phyloP scores from a whole-genome alignment of 495 filamentous ascomycete genomes.

The Lentithecium fluviatile region DNA sequence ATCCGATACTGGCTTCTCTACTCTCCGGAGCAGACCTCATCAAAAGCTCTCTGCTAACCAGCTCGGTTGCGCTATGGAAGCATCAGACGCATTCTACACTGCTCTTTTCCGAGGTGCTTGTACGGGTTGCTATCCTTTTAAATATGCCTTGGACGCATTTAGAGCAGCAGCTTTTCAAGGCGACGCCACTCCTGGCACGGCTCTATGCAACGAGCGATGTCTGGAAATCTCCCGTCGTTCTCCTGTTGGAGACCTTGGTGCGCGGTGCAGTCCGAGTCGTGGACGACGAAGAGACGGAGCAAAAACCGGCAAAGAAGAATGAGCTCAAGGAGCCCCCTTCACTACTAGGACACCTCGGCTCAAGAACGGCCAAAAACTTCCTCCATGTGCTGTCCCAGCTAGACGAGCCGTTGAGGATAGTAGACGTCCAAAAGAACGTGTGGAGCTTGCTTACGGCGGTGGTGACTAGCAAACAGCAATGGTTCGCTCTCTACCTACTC shows the following conservation, averaged over 20 bases:
- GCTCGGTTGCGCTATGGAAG: constrained; percentile 56
- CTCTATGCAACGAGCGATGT: constrained; percentile 70
- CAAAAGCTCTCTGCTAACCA: constrained; percentile 62
- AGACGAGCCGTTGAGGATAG: constrained; percentile 69
- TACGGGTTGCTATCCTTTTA: constrained; percentile 66
- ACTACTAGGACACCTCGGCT: constrained; percentile 80
- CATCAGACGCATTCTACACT: constrained; percentile 64
- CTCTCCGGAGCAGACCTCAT: constrained; percentile 58
- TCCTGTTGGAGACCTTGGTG: constrained; percentile 73
- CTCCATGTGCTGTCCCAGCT: constrained; percentile 72
- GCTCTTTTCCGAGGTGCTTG: constrained; percentile 62
- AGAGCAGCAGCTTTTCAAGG: constrained; percentile 77
- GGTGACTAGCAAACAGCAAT: constrained; percentile 87
- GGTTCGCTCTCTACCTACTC: constrained; percentile 88
- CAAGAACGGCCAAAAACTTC: constrained; percentile 78
- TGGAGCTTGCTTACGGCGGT: constrained; percentile 89
- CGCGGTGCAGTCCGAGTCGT: constrained; percentile 56
- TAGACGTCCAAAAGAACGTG: constrained; percentile 59
- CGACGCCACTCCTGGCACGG: constrained; percentile 68
- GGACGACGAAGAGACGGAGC: not conserved
- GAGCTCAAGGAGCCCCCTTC: constrained; percentile 73
- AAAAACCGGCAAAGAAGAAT: not conserved
- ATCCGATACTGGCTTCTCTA: constrained; percentile 72
- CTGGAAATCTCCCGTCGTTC: constrained; percentile 64
- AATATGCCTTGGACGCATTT: constrained; percentile 60